Evolutionary conservation across 192 early-diverging fungal species (phyloP), one percentile per base, ranked within the genome.

Genomic region (Lobosporangium transversale): DNA sequence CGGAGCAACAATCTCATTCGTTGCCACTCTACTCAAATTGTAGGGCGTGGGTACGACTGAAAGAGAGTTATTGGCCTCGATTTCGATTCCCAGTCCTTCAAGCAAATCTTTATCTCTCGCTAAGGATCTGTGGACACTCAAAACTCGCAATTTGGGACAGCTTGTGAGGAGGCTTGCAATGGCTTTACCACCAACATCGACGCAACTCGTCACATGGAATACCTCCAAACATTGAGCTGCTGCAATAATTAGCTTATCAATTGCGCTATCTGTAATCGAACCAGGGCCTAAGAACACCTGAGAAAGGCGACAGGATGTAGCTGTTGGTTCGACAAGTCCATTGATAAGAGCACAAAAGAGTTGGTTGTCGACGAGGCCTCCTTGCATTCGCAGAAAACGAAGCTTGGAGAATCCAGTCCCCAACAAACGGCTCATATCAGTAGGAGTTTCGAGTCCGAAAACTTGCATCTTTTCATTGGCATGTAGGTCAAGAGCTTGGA

Each of bases 231-330:
- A 55, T 21, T 66, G 63, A 14, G 64, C 59, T 12, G 73, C 59
- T 2, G 32, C 64, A 14, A 23, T 37, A 37, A 76, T 76, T 18
- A 76, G 48, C 15, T 67, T 76, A 21, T 61, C 73, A 20, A 76
- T 76, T 0, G 65, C 63, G 29, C 64, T 76, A 30, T 76, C 73
- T 15, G 73, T 76, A 33, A 76, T 36, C 20, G 73, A 76, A 0
- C 73, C 73, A 27, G 73, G 73, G 4, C 73, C 73, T 9, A 76
- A 33, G 18, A 76, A 67, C 12, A 76, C 73, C 14, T 76, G 73
- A 4, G 64, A 67, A 5, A 76, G 58, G 3, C 53, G 58, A 21
- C 73, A 66, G 18, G 57, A 21, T 6, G 27, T 32, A 32, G 36
- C 26, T 24, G 53, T 1, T 8, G 45, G 40, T 49, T 12, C 26